Base-by-base conservation (phyloP, 768 basidiomycete species). In the Xerocomellus dryophilus region DNA sequence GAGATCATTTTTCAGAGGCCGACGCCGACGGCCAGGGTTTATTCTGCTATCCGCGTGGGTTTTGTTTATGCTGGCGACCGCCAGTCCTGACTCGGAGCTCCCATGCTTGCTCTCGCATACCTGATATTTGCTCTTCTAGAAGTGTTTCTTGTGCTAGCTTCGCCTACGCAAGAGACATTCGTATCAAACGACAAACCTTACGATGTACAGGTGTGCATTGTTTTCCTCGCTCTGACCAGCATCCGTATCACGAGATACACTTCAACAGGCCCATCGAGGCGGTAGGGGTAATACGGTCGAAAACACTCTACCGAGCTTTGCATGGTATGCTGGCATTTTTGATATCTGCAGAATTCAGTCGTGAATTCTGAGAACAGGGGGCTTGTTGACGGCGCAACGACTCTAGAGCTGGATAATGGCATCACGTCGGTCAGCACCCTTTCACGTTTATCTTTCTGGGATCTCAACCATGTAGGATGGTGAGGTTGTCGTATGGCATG, bases 401-500 rank as follows among this genome's bases (percentile, higher is more conserved):
- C 87, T 1, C 76, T 93, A 12, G 89, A 91, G 69, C 68, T 91
- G 57, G 90, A 91, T 66, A 87, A 89, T 65, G 87, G 86, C 2
- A 78, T 90, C 53, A 88, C 88, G 8, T 81, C 80, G 75, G 87
- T 83, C 49, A 60, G 67, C 61, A 25, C 14, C 39, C 25, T 44
- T 46, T 40, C 23, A 12, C 7, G 2, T n/a, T 7, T 36, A 17
- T 20, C 12, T 42, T 38, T 32, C 31, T 7, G 38, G 45, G 32
- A 49, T 27, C 56, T 63, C 59, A 59, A 20, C 34, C 18, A 18
- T 18, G 53, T 36, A 89, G 87, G 90, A 93, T 65, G 88, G 86
- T 12, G 78, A 79, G 44, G 83, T 87, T 15, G 76, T 93, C 39
- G 86, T 92, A 14, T 91, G 86, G 86, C 90, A 93, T 61, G 90